phyloP scores from a whole-genome alignment of 2,329 filamentous ascomycete genomes.

The Nothomitra cinnamomea region DNA sequence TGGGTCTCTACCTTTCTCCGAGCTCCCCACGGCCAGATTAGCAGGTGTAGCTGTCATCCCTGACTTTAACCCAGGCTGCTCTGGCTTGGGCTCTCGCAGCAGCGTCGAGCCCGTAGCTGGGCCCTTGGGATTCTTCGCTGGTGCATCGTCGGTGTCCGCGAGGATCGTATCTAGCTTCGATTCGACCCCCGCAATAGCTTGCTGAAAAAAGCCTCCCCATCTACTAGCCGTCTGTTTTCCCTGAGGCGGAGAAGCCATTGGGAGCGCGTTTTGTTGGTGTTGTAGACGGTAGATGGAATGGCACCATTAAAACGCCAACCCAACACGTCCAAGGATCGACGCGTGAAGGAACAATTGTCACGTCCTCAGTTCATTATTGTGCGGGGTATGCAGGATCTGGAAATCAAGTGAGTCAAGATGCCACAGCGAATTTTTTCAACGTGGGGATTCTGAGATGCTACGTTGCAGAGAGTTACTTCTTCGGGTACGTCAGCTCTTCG shows the following conservation, averaged over 20 bases:
- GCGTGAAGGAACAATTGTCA: no score
- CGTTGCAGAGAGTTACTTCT: background rate
- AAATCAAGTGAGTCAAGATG: background rate
- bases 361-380: no score
- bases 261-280: background rate
- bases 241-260: conserved; percentile 2
- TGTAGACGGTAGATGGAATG: background rate
- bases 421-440: background rate
- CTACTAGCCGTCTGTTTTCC: conserved; percentile 8
- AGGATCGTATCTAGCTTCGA: conserved; percentile 84
- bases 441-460: background rate
- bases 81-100: conserved; percentile 17
- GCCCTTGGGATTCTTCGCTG: background rate
- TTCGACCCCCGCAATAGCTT: conserved; percentile 86
- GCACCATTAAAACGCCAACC: background rate
- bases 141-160: conserved; percentile 51
- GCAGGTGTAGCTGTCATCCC: background rate
- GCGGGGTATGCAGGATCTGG: background rate
- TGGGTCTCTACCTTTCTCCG: conserved; percentile 18
- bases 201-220: conserved; percentile 50
- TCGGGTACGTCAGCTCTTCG: conserved; percentile 1
- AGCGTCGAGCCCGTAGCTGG: background rate
- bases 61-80: conserved; percentile 3
- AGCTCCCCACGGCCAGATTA: background rate
- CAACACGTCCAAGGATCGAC: background rate